These are phyloP conservation scores for Apiotrichum laibachii DNA, from an alignment of 1,284 basidiomycete genomes.

Conservation along the genomic window DNA sequence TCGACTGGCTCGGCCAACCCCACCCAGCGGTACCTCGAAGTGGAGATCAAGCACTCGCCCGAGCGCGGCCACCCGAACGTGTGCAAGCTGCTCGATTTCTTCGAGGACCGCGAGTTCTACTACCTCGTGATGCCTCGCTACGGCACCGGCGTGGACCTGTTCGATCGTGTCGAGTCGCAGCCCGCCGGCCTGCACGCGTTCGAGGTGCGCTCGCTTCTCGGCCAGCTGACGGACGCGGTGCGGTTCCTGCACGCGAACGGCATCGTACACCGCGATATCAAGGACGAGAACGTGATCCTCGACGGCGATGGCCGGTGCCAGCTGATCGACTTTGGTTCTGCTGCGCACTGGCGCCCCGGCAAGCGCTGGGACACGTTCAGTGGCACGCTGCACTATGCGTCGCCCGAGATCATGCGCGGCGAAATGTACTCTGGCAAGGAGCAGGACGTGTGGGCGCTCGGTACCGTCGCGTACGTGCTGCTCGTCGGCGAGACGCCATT, in stretches of 20 bases:
- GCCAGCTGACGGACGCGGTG: constrained; percentile 90
- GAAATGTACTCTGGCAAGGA: constrained; percentile 93
- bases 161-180: constrained; percentile 88
- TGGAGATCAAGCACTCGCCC: constrained; percentile 39
- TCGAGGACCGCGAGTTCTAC: constrained; percentile 96
- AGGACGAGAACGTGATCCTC: constrained; percentile 89
- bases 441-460: constrained; percentile 97
- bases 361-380: constrained; percentile 90
- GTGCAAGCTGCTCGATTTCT: constrained; percentile 91
- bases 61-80: constrained; percentile 55
- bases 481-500: constrained; percentile 95
- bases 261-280: constrained; percentile 96
- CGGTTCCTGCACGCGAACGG: constrained; percentile 86
- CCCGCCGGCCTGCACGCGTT: constrained; percentile 78
- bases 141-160: constrained; percentile 68
- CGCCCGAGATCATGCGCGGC: constrained; percentile 91
- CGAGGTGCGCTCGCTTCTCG: constrained; percentile 78
- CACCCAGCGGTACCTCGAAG: constrained; percentile 38
- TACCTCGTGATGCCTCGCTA: constrained; percentile 64
- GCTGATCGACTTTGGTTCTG: constrained; percentile 86
- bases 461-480: constrained; percentile 95
- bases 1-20: constrained; percentile 22
- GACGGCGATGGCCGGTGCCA: constrained; percentile 64
- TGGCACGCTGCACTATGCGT: constrained; percentile 87
- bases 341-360: constrained; percentile 69